Percentiles rank a stretch among this genome's conserved stretches.
Evolutionary conservation across 2,329 filamentous ascomycete species (phyloP).

Genomic region (Sporothrix globosa): DNA sequence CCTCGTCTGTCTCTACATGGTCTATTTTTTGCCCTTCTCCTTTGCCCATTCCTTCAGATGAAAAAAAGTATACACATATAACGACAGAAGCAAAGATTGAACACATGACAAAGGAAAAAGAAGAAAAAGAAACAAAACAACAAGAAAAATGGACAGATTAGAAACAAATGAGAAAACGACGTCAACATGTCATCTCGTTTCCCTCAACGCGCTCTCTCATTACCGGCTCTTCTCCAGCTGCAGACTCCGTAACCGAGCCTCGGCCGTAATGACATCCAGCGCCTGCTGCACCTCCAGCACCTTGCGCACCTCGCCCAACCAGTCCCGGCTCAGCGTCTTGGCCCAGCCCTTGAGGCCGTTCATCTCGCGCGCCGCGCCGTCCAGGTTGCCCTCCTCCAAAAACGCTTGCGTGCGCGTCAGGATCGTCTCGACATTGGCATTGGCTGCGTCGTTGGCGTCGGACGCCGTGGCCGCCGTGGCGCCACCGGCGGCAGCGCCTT

Average conservation of each 20-base stretch:
- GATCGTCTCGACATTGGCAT: conserved; percentile 90
- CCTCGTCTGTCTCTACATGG: conserved; percentile 16
- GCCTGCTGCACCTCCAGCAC: conserved; percentile 95
- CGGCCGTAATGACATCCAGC: conserved; percentile 89
- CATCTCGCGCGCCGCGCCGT: conserved; percentile 91
- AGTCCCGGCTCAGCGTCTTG: conserved; percentile 91
- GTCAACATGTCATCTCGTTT: background rate
- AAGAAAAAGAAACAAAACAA: background rate
- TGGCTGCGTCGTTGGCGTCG: conserved; percentile 70
- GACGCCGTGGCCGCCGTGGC: background rate
- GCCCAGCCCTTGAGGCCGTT: conserved; percentile 92
- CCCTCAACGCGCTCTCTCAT: background rate
- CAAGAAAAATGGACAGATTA: background rate
- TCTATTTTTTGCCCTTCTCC: conserved; percentile 19
- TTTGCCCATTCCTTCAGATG: conserved; percentile 6
- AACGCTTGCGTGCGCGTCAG: conserved; percentile 85
- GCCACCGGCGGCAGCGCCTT: conserved; percentile 73
- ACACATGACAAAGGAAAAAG: background rate
- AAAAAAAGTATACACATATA: conserved; percentile 24
- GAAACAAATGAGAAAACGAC: background rate
- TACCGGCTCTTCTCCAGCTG: conserved; percentile 67
- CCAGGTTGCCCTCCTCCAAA: conserved; percentile 90
- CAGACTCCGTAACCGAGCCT: conserved; percentile 86
- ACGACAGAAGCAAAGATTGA: conserved; percentile 16
- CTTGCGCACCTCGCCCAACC: conserved; percentile 86